A percentile compares a stretch with the other conserved stretches of the same genome.
Conservation (phyloP, 2,329 filamentous ascomycete genomes). For the Penicillium occitanis region DNA sequence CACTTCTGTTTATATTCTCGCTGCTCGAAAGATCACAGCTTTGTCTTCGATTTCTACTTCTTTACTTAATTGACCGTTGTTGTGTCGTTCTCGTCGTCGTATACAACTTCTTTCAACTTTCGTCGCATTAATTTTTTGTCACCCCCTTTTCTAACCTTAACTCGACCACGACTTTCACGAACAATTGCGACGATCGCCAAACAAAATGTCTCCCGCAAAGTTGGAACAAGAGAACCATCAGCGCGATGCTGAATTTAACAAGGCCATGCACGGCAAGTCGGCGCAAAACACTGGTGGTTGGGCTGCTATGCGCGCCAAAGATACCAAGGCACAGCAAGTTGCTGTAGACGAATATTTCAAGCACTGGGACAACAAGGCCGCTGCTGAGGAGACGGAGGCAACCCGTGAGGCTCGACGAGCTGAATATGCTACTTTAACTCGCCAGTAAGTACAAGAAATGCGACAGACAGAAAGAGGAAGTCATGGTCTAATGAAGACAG, state of each 20-base stretch:
- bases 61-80: neutral
- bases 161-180: slow-evolving; percentile 19
- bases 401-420: slow-evolving; percentile 75
- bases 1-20: slow-evolving; percentile 1
- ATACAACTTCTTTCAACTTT: neutral
- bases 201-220: slow-evolving; percentile 52
- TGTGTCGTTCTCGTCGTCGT: neutral
- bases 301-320: slow-evolving; percentile 81
- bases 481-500: slow-evolving; percentile 43
- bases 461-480: neutral
- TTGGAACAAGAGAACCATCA: slow-evolving; percentile 80
- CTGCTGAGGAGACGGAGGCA: slow-evolving; percentile 76
- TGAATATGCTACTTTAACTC: slow-evolving; percentile 89
- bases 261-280: slow-evolving; percentile 77
- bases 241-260: slow-evolving; percentile 89
- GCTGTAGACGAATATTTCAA: slow-evolving; percentile 93
- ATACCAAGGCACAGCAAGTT: slow-evolving; percentile 72
- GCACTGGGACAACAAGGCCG: slow-evolving; percentile 87
- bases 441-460: slow-evolving; percentile 63
- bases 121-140: slow-evolving; percentile 19
- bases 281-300: slow-evolving; percentile 67
- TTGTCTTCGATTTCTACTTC: neutral
- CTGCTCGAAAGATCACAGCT: neutral
- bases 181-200: neutral
- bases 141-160: slow-evolving; percentile 11